These are phyloP conservation scores for Ogataea nakhonphanomensis DNA, from an alignment of 805 yeast species.

Conservation along the genomic window DNA sequence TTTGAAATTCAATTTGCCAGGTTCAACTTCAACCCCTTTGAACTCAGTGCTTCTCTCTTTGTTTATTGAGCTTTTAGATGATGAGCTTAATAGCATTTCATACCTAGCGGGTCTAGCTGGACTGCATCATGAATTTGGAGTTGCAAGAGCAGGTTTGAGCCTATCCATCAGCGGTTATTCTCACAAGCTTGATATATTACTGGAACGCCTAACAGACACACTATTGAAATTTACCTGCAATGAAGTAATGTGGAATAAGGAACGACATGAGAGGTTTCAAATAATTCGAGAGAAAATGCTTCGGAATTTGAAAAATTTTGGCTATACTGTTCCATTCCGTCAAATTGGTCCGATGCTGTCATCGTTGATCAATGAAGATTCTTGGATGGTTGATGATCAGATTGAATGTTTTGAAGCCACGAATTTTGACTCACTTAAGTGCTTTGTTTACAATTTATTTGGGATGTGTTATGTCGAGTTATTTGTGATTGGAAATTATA, in stretches of 20 bases:
- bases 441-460: conserved; percentile 50
- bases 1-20: conserved; percentile 62
- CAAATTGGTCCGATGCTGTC: conserved; percentile 67
- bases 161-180: conserved; percentile 75
- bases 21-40: conserved; percentile 54
- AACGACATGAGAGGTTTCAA: conserved; percentile 58
- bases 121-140: conserved; percentile 51
- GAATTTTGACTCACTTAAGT: conserved; percentile 39
- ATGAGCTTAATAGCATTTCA: conserved; percentile 67
- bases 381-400: conserved; percentile 65
- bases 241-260: conserved; percentile 23
- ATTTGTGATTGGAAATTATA: conserved; percentile 74
- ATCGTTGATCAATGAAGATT: conserved; percentile 64
- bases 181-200: conserved; percentile 67
- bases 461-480: conserved; percentile 65
- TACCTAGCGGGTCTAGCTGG: conserved; percentile 88
- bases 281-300: conserved; percentile 60
- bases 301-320: conserved; percentile 65
- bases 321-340: conserved; percentile 70
- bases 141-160: conserved; percentile 67
- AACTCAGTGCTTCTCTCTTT: conserved; percentile 57
- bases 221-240: conserved; percentile 43
- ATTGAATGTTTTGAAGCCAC: conserved; percentile 44
- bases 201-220: conserved; percentile 56
- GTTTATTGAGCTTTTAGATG: conserved; percentile 69